Conservation (phyloP, 1,139 yeast genomes). For the Nakaseomyces bracarensis region DNA sequence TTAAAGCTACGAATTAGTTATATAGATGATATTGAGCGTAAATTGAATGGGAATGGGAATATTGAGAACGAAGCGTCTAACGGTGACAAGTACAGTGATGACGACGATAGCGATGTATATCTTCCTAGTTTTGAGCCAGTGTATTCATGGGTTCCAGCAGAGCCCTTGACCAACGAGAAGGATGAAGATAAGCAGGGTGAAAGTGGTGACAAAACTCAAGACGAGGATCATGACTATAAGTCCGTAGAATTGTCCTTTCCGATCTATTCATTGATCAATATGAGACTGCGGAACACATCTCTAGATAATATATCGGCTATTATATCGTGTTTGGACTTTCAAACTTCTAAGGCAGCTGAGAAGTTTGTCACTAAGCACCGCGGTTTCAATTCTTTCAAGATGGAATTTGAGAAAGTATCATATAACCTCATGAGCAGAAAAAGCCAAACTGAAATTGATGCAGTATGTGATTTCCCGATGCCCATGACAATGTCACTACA, state of each 20-base stretch:
- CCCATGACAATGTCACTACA: slow-evolving; percentile 21
- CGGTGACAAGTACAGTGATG: not conserved
- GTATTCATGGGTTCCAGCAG: slow-evolving; percentile 13
- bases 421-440: slow-evolving; percentile 23
- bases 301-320: slow-evolving; percentile 19
- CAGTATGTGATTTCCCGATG: slow-evolving; percentile 19
- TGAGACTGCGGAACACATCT: slow-evolving; percentile 27
- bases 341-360: slow-evolving; percentile 25
- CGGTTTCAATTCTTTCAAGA: slow-evolving; percentile 8
- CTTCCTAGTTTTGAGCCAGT: slow-evolving; percentile 24
- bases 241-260: slow-evolving; percentile 18
- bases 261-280: slow-evolving; percentile 28
- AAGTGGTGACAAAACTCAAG: not conserved
- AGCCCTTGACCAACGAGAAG: not conserved
- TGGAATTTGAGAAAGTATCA: slow-evolving; percentile 15
- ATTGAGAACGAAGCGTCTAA: not conserved
- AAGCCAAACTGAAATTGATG: slow-evolving; percentile 18
- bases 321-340: slow-evolving; percentile 30
- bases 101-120: slow-evolving; percentile 11
- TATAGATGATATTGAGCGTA: no score
- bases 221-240: not conserved
- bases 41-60: not conserved
- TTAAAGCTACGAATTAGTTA: slow-evolving; percentile 19
- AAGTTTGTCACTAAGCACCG: slow-evolving; percentile 15
- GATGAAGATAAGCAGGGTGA: not conserved